Evolutionary conservation across 257 asterid species (phyloP), one percentile per base, ranked within the genome.

Genomic region (Forsythia viridissima): DNA sequence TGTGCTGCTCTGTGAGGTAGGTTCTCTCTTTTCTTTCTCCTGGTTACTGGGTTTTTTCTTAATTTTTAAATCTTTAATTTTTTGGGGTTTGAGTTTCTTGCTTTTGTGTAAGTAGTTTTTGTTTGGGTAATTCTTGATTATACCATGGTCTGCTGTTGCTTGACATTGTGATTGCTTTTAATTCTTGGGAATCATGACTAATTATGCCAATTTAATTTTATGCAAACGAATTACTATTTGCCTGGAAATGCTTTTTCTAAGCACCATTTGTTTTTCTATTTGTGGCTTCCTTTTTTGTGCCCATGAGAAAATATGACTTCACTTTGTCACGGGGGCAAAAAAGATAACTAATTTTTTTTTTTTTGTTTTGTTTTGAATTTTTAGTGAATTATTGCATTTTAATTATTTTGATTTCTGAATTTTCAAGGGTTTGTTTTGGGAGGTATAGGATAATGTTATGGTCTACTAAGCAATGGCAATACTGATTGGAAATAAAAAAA

Each of bases 1-100:
- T 38, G 48, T 46, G 52, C 78, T 63, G 18, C 75, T 72, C 24
- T 46, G 43, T 63, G 79, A 73, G 88, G 88, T 85, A 38, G 51
- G 81, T 75, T 84, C 61, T 39, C n/a, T 55, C 36, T 42, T 79
- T 36, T 20, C 37, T 43, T 61, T 39, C 41, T 38, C 65, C 4
- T 15, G 15, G 6, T 76, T 78, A 12, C 43, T 71, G 71, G 40
- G 51, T 37, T 72, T 77, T 70, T 6, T 7, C 57, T 42, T 21
- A 8, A 8, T 61, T 70, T 79, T 57, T 8, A 57, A 15, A 13
- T 55, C 40, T 43, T 78, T 40, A 40, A n/a, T 18, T 59, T 70
- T 11, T 73, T 52, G n/a, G 70, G 70, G 70, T 21, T 63, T 21
- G 37, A 20, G 37, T 61, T 21, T 67, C 9, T 68, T 68, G 67